A percentile compares a stretch with the other conserved stretches of the same genome.
Conservation (phyloP, 345 rosid genomes). For the Eucalyptus pauciflora region DNA sequence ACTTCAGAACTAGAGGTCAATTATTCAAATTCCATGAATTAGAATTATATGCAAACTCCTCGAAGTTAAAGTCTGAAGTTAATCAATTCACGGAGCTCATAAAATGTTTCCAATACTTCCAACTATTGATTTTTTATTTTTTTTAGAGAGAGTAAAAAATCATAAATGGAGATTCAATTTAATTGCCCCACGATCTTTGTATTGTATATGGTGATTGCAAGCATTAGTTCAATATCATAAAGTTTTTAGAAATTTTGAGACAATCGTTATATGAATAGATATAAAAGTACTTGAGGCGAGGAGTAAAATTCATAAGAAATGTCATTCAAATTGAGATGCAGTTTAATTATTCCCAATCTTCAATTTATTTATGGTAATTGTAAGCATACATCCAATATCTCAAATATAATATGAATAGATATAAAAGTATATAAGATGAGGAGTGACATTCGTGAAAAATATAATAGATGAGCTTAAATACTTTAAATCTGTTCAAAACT, state of each 20-base stretch:
- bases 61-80: background rate
- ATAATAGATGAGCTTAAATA: no score
- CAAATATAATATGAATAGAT: no score
- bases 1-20: background rate
- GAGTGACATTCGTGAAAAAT: no score
- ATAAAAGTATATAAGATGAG: no score
- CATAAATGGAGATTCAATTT: background rate
- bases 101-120: background rate
- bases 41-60: background rate
- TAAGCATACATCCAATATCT: no score
- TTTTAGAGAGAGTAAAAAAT: no score
- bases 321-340: background rate
- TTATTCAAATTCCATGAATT: background rate
- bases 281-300: background rate
- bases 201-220: background rate
- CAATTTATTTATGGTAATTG: no score
- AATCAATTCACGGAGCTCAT: background rate
- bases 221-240: background rate
- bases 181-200: background rate
- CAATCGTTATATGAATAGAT: no score
- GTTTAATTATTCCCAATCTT: background rate
- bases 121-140: background rate
- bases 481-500: no score
- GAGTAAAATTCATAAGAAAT: background rate
- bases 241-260: rapidly evolving